Evolutionary conservation across 2,329 filamentous ascomycete species (phyloP), one percentile per base, ranked within the genome.

Genomic region (Colletotrichum destructivum): DNA sequence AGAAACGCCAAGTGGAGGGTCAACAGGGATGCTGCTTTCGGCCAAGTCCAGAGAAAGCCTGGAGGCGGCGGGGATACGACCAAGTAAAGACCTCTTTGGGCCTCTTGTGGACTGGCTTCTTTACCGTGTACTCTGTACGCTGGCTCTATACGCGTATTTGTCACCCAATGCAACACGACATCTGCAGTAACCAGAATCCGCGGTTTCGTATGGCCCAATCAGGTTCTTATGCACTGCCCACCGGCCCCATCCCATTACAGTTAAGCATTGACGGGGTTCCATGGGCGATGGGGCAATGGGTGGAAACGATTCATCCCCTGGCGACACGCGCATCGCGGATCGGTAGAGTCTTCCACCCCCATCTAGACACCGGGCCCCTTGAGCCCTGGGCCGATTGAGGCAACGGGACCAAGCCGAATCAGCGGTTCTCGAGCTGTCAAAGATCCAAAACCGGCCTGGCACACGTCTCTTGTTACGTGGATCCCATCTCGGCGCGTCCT

Each of bases 121-220:
- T 23, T 40, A 11, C 26, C 44, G 46, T 49, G 13, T 2, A 18
- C 15, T n/a, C n/a, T n/a, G n/a, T n/a, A n/a, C n/a, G 60, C 31
- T 69, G 31, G 38, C 21, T 40, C 35, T 47, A 69, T 69, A 59
- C 66, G 66, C 66, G 66, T 69, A 69, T 69, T 69, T 52, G 55
- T 69, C 61, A 60, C 23, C n/a, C 5, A n/a, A 31, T 44, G 61
- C 61, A 54, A 69, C 35, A 35, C 13, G 54, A 46, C 47, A 31
- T 38, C 49, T 47, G 44, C 31, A 16, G n/a, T 21, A 31, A 42
- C 15, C 31, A 42, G 42, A 21, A 23, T 57, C 60, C 42, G n/a
- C 1, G n/a, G 26, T 16, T 46, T 26, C 1, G 26, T 26, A 47
- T 21, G 15, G 21, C 12, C 56, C 65, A 51, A 56, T 68, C 31